Evolutionary conservation across 1,284 basidiomycete species (phyloP), one percentile per base, ranked within the genome.

Genomic region (Cerrena zonata): DNA sequence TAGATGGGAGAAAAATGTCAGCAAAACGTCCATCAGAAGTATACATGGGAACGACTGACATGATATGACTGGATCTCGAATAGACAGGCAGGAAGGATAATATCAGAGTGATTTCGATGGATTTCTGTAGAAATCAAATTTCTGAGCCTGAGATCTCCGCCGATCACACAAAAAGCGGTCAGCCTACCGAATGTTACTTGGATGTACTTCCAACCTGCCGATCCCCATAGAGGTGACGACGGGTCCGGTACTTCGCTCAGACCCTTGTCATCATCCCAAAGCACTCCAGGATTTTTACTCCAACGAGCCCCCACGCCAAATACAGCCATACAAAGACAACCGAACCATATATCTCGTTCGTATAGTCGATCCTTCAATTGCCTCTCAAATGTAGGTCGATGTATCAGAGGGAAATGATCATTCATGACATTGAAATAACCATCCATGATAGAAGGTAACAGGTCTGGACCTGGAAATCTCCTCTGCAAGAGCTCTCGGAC

Each of bases 201-300:
- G 18, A 53, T 48, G 49, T 53, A 56, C 42, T 48, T 50, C 49
- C 52, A 53, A 3, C 54, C 54, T 15, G 50, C 48, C 10, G 40
- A 43, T 18, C 26, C 37, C 48, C 48, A 49, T 12, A 49, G 18
- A 2, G 39, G 48, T 26, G 22, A 19, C 18, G 48, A 22, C 40
- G 40, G 18, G 11, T 49, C 48, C 18, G 48, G 40, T 4, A 69
- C 60, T n/a, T 52, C 36, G 22, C 50, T 46, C 22, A 58, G 53
- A 51, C 54, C 54, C 18, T 51, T n/a, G 43, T 47, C 34, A 44
- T 48, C 22, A 52, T 50, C 60, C 53, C 41, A 67, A 52, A 79
- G 62, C 0, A 86, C 80, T 4, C 86, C 70, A 0, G 73, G 74
- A 56, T 84, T 86, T 50, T 74, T 62, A 15, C 72, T 65, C 56